phyloP scores from a whole-genome alignment of 495 filamentous ascomycete species.

The Friedmanniomyces simplex region DNA sequence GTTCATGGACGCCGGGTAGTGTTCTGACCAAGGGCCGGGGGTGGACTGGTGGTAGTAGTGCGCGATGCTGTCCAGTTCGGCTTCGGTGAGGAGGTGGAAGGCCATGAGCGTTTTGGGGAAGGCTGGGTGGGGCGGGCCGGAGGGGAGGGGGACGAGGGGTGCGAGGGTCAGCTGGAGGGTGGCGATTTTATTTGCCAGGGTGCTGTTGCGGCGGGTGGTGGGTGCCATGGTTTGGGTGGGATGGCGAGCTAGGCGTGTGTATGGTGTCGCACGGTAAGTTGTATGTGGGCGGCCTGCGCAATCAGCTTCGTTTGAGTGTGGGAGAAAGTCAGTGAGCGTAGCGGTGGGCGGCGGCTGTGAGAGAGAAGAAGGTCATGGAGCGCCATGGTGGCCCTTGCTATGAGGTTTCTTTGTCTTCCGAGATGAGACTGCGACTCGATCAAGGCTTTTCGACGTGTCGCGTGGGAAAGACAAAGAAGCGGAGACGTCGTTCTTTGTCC shows the following conservation, averaged over 20 bases:
- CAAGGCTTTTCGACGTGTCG: not conserved
- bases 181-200: constrained; percentile 24
- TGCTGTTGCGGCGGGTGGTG: constrained; percentile 18
- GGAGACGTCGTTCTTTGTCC: not conserved
- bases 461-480: not conserved
- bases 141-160: constrained; percentile 48
- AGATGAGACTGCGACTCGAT: not conserved
- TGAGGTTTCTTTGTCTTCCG: not conserved
- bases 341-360: not conserved
- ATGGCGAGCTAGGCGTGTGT: no score
- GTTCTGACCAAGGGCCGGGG: constrained; percentile 38
- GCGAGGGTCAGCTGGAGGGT: constrained; percentile 38
- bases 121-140: constrained; percentile 48
- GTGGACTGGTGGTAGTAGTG: constrained; percentile 66
- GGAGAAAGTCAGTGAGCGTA: not conserved
- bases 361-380: not conserved
- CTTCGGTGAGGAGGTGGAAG: constrained; percentile 65
- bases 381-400: not conserved
- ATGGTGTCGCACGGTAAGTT: no score
- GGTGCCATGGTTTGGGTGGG: constrained; percentile 16
- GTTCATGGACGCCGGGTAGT: constrained; percentile 54
- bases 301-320: no score
- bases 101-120: constrained; percentile 58
- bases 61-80: constrained; percentile 61
- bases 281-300: no score